These are phyloP conservation scores for Allantophomopsis lycopodina DNA, from an alignment of 2,329 filamentous ascomycete genomes.

Conservation along the genomic window DNA sequence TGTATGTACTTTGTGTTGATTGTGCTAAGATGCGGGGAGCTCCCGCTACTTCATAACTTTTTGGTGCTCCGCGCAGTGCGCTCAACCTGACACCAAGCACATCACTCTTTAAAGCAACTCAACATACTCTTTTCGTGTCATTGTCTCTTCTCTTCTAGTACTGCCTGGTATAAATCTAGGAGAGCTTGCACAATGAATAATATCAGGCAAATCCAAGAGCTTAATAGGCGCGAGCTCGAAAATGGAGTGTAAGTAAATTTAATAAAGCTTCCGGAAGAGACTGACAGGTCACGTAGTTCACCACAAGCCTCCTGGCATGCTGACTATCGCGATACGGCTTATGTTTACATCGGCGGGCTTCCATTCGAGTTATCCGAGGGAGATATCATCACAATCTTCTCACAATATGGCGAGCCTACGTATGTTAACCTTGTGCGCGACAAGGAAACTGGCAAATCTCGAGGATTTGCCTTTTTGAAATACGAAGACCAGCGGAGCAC, in stretches of 20 bases:
- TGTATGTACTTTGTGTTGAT: too few species aligned
- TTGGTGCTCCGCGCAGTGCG: too few species aligned
- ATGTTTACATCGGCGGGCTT: constrained; percentile 88
- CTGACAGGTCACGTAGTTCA: constrained; percentile 32
- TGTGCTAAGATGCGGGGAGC: too few species aligned
- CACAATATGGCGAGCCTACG: constrained; percentile 88
- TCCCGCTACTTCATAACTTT: too few species aligned
- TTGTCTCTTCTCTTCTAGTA: too few species aligned
- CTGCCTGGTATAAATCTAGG: too few species aligned
- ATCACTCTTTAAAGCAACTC: too few species aligned
- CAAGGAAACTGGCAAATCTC: constrained; percentile 90
- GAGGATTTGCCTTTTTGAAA: constrained; percentile 91
- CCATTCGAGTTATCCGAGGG: constrained; percentile 90
- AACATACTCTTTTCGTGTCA: too few species aligned
- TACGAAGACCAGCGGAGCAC: constrained; percentile 97
- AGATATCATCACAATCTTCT: constrained; percentile 92
- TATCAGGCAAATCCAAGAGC: constrained; percentile 79
- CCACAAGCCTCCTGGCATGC: constrained; percentile 90
- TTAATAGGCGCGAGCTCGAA: constrained; percentile 92
- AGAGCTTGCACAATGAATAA: constrained; percentile 59
- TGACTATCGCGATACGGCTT: constrained; percentile 96
- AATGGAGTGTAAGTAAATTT: constrained; percentile 54
- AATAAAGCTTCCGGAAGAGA: constrained; percentile 1
- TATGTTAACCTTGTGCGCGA: constrained; percentile 88
- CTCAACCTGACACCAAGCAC: too few species aligned